Evolutionary conservation across 2,329 filamentous ascomycete genomes (phyloP).

Genomic region (Sclerotinia trifoliorum): DNA sequence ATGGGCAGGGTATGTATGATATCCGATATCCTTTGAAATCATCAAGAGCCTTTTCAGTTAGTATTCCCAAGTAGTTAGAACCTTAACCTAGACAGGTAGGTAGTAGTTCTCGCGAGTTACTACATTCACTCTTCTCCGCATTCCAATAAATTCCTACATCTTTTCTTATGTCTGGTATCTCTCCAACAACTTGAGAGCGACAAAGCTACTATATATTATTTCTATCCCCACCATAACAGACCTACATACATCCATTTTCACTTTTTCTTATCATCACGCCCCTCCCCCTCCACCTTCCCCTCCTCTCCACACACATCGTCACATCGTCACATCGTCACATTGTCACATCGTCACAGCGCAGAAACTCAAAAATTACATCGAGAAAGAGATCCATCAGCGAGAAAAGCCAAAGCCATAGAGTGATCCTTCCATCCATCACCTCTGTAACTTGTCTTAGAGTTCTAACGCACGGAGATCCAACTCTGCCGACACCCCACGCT

Average conservation of each 20-base stretch:
- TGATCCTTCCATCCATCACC: not conserved
- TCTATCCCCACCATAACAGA: not conserved
- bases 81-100: too few relatives aligned
- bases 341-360: not conserved
- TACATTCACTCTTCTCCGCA: not conserved
- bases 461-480: slow-evolving; percentile 1
- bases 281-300: not conserved
- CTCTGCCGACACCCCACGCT: slow-evolving; percentile 6
- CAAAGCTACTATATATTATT: not conserved
- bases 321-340: too few relatives aligned
- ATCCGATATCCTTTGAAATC: not conserved
- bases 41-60: not conserved
- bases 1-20: not conserved
- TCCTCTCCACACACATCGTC: not conserved
- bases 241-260: not conserved
- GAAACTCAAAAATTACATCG: not conserved
- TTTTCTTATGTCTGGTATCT: not conserved
- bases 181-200: not conserved
- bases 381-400: not conserved
- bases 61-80: too few relatives aligned
- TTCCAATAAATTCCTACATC: not conserved
- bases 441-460: not conserved
- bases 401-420: slow-evolving; percentile 1
- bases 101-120: too few relatives aligned
- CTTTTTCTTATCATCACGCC: not conserved